Evolutionary conservation across 2,329 filamentous ascomycete species (phyloP), one percentile per base, ranked within the genome.

Genomic region (Clonostachys rosea): DNA sequence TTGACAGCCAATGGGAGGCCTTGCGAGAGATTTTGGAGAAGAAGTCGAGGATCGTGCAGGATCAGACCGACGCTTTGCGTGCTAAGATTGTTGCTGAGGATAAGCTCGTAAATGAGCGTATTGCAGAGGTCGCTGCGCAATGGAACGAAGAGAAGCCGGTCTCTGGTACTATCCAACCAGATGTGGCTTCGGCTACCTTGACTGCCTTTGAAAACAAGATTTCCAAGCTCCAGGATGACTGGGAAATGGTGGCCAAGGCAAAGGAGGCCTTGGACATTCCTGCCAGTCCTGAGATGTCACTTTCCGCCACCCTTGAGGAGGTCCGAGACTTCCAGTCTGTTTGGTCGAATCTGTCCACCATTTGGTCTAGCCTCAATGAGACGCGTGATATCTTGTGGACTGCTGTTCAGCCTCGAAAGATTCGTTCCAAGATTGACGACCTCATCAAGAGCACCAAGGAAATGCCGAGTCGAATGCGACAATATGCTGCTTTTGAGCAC

Each of bases 401-500:
- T 48, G 96, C 89, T 60, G 88, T 99, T 2, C 91, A 97, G 62
- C 92, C 95, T 9, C 83, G 94, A 53, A 99, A 97, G 70, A 83
- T 99, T 49, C 84, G 94, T 36, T 82, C 88, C 56, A 88, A 89
- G 52, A 85, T 99, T 44, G 92, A 99, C 60, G 86, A 87, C 43
- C 79, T 97, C 46, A 89, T 97, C 65, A 96, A 96, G 74, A 95
- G 95, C 80, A 97, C 91, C 35, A 97, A 96, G 70, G 92, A 97
- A 52, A 97, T 99, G 94, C 94, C 95, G 0, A 96, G 91, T 67
- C 86, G 94, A 50, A 97, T 99, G 92, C 86, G 95, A 50, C 95
- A 99, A 62, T 99, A 99, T 66, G 92, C 95, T 56, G 95, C 95
- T n/a, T 99, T 99, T 63, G 95, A 99, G 67, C 92, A 99, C 61